Evolutionary conservation across 306 rosid species (phyloP).

Genomic region (Cicer yamashitae): DNA sequence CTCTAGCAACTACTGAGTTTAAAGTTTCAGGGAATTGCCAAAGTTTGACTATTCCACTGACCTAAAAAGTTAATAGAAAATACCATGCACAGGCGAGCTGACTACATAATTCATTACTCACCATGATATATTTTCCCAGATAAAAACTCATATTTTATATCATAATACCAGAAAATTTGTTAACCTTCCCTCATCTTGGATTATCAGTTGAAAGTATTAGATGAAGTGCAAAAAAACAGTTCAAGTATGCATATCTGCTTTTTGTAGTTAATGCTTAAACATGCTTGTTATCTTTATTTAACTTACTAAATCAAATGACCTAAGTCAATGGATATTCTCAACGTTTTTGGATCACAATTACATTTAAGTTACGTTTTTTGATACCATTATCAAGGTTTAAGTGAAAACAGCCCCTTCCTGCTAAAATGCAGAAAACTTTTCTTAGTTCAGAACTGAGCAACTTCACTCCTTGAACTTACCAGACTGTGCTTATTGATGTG

Average conservation of each 20-base stretch:
- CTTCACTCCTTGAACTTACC: background rate
- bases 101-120: background rate
- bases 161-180: background rate
- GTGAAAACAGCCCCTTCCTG: background rate
- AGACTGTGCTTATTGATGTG: background rate
- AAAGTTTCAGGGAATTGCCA: background rate
- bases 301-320: conserved; percentile 6
- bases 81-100: background rate
- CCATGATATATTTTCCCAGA: background rate
- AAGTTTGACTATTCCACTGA: background rate
- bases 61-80: background rate
- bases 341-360: background rate
- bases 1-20: background rate
- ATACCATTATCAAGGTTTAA: background rate
- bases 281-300: too few relatives aligned
- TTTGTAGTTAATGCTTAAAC: background rate
- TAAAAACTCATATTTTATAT: background rate
- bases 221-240: background rate
- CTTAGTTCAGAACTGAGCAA: background rate
- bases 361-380: conserved; percentile 1
- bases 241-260: background rate
- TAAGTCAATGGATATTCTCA: background rate
- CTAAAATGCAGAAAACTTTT: background rate
- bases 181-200: background rate
- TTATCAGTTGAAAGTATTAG: background rate